Percentiles rank a stretch among this genome's conserved stretches.
Evolutionary conservation across 441 rosid species (phyloP).

Genomic region (Geranium incanum): DNA sequence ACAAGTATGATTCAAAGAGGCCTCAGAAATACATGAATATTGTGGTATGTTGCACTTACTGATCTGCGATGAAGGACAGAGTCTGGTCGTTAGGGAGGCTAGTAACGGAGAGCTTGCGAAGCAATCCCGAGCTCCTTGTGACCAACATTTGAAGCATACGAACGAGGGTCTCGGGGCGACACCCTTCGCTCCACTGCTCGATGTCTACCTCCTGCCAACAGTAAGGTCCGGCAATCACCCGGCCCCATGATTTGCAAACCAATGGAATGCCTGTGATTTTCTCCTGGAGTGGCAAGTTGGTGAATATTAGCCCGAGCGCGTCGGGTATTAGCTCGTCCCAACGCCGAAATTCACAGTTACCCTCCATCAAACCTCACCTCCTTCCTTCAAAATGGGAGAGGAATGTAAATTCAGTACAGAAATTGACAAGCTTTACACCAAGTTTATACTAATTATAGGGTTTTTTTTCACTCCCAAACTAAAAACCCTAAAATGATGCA

Average conservation of each 20-base stretch:
- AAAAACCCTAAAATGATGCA: neutral
- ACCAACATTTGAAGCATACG: constrained; percentile 24
- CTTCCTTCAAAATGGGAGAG: neutral
- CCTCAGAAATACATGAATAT: neutral
- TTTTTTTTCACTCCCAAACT: too few relatives aligned
- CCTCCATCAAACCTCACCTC: constrained; percentile 18
- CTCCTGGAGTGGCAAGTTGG: constrained; percentile 18
- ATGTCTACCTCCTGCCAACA: constrained; percentile 28
- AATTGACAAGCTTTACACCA: neutral
- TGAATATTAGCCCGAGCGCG: constrained; percentile 22
- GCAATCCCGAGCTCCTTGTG: constrained; percentile 20
- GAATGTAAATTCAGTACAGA: neutral
- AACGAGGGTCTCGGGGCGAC: constrained; percentile 17
- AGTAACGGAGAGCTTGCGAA: constrained; percentile 23
- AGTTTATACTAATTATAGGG: neutral
- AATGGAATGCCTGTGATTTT: constrained; percentile 18
- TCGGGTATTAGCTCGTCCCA: constrained; percentile 23
- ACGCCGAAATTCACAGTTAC: constrained; percentile 10
- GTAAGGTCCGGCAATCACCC: constrained; percentile 15
- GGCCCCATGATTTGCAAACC: constrained; percentile 26
- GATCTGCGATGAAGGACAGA: constrained; percentile 23
- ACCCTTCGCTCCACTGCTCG: constrained; percentile 22
- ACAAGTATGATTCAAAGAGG: neutral
- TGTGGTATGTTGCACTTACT: constrained; percentile 12
- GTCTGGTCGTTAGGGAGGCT: constrained; percentile 17